Base-by-base conservation (phyloP, 305 asterid genomes). In the Fraxinus baroniana region DNA sequence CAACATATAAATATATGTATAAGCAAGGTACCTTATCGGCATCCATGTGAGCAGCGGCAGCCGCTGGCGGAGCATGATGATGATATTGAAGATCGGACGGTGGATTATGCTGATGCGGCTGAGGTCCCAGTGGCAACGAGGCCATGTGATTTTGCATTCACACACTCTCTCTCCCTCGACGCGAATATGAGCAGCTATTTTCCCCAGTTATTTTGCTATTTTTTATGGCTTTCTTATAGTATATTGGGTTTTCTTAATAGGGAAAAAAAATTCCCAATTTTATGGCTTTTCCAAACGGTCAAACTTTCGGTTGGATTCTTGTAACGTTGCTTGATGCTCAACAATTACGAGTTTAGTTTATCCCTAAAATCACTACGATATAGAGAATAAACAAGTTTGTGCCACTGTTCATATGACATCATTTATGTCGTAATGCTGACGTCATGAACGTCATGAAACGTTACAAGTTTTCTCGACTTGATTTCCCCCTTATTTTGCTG, bases 81-180 rank as follows among this genome's bases (percentile, higher is more conserved):
- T 87, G 89, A 84, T 86, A 30, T 4, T 70, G 91, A 52, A 81
- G 90, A 88, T 89, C 87, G 78, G 89, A 80, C 80, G 90, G 89
- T 85, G 86, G 87, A 85, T 84, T 88, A 85, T 86, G 92, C 83
- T 80, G 89, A 77, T 88, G 91, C 79, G 84, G 92, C 85, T 88
- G 91, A 88, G 97, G 94, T 83, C 91, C 97, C 91, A 88, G 81
- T 83, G 96, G 94, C 94, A 91, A 86, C 91, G 93, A 92, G 81
- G 95, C 97, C 97, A 93, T 94, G 92, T 90, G 94, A 82, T 62
- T 75, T 76, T 83, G 70, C 70, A 68, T 52, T 52, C 81, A 60
- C 79, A 70, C 82, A 85, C 81, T 75, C 80, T 80, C 44, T 80
- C 81, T 33, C 84, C 62, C 41, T 28, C 72, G 7, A 9, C 33